phyloP scores from a whole-genome alignment of 495 filamentous ascomycete genomes.

The Pyronema domesticum region DNA sequence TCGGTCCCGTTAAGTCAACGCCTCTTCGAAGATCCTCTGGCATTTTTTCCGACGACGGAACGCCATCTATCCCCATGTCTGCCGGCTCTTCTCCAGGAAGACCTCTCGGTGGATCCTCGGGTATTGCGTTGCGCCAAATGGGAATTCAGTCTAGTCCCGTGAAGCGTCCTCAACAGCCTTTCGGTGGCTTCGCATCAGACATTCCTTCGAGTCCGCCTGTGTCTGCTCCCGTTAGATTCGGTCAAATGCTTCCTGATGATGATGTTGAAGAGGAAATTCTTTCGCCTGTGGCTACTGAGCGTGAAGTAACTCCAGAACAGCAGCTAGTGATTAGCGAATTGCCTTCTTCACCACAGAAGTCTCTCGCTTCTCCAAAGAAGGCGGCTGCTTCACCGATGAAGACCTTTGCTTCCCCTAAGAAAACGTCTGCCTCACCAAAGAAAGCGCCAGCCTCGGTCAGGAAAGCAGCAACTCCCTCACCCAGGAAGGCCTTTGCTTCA shows the following conservation, averaged over 20 bases:
- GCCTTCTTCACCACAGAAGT: too few species aligned
- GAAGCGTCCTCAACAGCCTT: not conserved
- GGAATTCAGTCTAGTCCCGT: not conserved
- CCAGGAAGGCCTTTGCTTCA: too few species aligned
- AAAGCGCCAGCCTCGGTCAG: too few species aligned
- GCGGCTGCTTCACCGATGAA: too few species aligned
- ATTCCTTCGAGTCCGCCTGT: not conserved
- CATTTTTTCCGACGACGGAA: not conserved
- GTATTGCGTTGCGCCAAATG: not conserved
- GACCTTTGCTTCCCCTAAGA: too few species aligned
- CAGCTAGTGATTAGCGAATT: too few species aligned
- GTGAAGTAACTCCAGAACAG: too few species aligned
- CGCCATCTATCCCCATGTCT: not conserved
- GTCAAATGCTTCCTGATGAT: not conserved
- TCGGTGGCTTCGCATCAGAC: not conserved
- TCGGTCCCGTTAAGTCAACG: not conserved
- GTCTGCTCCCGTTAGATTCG: not conserved
- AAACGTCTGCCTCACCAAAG: too few species aligned
- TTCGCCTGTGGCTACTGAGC: too few species aligned
- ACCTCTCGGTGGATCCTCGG: not conserved
- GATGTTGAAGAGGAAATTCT: not conserved
- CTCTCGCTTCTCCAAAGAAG: too few species aligned
- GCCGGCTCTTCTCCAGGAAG: not conserved
- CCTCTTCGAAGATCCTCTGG: not conserved
- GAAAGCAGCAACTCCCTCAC: too few species aligned